A percentile compares a stretch with the other conserved stretches of the same genome.
phyloP scores from a whole-genome alignment of 2,329 filamentous ascomycete genomes.

The Calonectria crousiana region DNA sequence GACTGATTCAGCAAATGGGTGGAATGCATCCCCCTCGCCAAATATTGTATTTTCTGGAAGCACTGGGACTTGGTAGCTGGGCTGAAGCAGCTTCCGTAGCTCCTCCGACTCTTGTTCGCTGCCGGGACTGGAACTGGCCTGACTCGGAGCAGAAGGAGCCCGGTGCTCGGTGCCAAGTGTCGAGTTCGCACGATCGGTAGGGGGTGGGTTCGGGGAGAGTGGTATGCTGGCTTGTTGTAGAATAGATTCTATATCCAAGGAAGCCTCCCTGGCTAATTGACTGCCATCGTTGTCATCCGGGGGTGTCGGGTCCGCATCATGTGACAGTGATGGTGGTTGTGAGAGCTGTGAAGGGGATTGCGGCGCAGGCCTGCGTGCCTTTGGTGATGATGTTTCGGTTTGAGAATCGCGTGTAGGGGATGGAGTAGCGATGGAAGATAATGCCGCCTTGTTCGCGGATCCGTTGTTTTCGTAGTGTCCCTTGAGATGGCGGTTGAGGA shows the following conservation, averaged over 20 bases:
- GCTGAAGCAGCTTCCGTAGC: not conserved
- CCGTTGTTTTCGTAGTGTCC: slow-evolving; percentile 3
- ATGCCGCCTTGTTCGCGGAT: not conserved
- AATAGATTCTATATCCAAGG: not conserved
- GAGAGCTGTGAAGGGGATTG: not conserved
- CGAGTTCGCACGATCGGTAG: not conserved
- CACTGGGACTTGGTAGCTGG: not conserved
- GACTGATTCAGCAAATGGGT: not conserved
- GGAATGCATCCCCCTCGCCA: not conserved
- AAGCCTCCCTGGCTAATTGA: not conserved
- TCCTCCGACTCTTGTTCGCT: not conserved
- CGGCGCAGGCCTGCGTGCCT: not conserved
- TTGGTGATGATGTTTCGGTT: not conserved
- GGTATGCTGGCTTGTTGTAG: not conserved
- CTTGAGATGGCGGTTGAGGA: not conserved
- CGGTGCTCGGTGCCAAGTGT: not conserved
- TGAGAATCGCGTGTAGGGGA: not conserved
- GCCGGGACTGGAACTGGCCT: not conserved
- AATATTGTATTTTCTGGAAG: not conserved
- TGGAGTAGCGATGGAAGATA: not conserved
- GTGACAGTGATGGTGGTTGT: not conserved
- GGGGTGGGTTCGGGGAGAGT: not conserved
- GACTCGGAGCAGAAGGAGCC: not conserved
- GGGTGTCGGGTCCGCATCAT: not conserved
- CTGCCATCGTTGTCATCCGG: not conserved